Evolutionary conservation across 2,329 filamentous ascomycete species (phyloP).

Genomic region (Aspergillus nomiae): DNA sequence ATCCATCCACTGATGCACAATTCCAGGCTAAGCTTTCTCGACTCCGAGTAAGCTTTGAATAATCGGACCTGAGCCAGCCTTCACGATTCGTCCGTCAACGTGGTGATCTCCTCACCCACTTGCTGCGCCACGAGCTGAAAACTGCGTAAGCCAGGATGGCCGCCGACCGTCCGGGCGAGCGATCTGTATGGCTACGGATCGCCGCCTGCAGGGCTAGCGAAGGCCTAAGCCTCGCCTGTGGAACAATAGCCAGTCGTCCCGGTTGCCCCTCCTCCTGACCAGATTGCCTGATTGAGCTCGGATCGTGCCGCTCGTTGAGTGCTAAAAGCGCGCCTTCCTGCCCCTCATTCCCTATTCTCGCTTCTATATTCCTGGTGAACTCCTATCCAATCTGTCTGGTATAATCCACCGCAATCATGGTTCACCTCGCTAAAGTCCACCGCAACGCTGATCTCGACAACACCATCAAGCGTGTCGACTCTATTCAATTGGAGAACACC

Average conservation of each 20-base stretch:
- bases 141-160: background rate
- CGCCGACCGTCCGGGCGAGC: background rate
- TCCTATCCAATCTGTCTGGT: background rate
- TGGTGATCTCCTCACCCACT: slow-evolving; percentile 5
- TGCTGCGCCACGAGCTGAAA: background rate
- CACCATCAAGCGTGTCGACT: slow-evolving; percentile 46
- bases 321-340: slow-evolving; percentile 5
- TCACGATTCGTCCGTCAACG: slow-evolving; percentile 13
- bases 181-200: slow-evolving; percentile 3
- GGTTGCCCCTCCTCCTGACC: background rate
- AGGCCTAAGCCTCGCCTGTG: background rate
- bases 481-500: slow-evolving; percentile 48
- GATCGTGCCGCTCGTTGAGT: background rate
- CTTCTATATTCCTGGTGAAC: background rate
- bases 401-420: slow-evolving; percentile 32
- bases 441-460: slow-evolving; percentile 38
- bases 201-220: background rate
- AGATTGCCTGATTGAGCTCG: slow-evolving; percentile 1
- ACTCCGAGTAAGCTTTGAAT: slow-evolving; percentile 18
- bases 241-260: background rate
- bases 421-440: slow-evolving; percentile 44
- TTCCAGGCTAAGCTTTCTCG: slow-evolving; percentile 23
- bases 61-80: background rate
- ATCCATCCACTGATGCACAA: slow-evolving; percentile 3
- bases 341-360: background rate